phyloP scores from a whole-genome alignment of 805 yeast species.

The Saccharomycopsis sp. region DNA sequence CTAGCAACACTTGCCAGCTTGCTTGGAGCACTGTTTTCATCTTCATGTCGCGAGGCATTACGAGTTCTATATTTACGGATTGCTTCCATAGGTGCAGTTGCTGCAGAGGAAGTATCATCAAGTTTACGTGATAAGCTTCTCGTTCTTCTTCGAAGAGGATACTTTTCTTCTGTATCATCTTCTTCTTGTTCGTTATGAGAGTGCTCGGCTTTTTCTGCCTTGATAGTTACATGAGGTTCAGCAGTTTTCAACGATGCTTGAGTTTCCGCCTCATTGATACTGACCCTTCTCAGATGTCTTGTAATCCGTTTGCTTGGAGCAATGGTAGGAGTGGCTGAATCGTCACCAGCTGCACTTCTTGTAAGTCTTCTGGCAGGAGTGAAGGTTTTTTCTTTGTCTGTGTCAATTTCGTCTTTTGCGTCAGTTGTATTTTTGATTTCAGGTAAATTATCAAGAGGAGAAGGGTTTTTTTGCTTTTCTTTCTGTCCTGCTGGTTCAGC shows the following conservation, averaged over 20 bases:
- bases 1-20: background rate
- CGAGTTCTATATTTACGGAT: background rate
- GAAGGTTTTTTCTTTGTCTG: background rate
- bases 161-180: background rate
- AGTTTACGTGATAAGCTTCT: background rate
- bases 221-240: background rate
- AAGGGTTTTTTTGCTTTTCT: too few relatives aligned
- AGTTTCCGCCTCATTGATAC: background rate
- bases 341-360: background rate
- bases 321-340: background rate
- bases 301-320: background rate
- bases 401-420: background rate
- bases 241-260: background rate
- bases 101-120: background rate
- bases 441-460: too few relatives aligned
- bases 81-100: background rate
- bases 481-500: too few relatives aligned
- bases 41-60: background rate
- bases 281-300: background rate
- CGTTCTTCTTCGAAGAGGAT: background rate
- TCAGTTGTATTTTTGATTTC: background rate
- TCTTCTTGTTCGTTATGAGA: background rate
- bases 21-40: background rate
- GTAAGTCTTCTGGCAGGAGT: background rate
- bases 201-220: background rate